Percentiles rank a stretch among this genome's conserved stretches.
These are phyloP conservation scores for Boletus sp. DNA, from an alignment of 768 basidiomycete genomes.

Conservation along the genomic window DNA sequence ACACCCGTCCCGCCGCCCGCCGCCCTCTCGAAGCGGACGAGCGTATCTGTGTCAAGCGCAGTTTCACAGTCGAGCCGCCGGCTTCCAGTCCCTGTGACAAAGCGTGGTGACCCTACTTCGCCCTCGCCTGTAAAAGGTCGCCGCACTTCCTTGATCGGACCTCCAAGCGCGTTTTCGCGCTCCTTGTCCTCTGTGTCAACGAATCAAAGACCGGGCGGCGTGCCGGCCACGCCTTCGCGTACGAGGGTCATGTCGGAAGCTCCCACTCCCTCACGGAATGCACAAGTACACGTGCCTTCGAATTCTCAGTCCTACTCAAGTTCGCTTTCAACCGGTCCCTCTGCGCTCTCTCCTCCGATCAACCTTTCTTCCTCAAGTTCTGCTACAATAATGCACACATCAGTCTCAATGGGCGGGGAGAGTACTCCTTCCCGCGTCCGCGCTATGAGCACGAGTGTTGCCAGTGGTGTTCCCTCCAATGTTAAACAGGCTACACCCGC, in stretches of 20 bases:
- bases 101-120: slow-evolving; percentile 27
- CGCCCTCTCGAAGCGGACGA: slow-evolving; percentile 34
- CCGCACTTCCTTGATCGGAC: slow-evolving; percentile 27
- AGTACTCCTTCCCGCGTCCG: slow-evolving; percentile 12
- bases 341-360: slow-evolving; percentile 32
- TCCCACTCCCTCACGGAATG: slow-evolving; percentile 26
- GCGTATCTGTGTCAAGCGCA: slow-evolving; percentile 38
- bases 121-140: slow-evolving; percentile 27
- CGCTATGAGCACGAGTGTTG: slow-evolving; percentile 17
- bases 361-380: slow-evolving; percentile 42
- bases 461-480: background rate
- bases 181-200: slow-evolving; percentile 15
- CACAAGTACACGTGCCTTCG: slow-evolving; percentile 21
- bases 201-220: slow-evolving; percentile 15
- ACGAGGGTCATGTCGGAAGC: slow-evolving; percentile 45
- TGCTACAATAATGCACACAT: slow-evolving; percentile 25
- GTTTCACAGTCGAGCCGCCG: slow-evolving; percentile 34
- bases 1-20: slow-evolving; percentile 43
- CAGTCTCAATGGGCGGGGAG: slow-evolving; percentile 24
- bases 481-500: slow-evolving; percentile 14
- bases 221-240: slow-evolving; percentile 37
- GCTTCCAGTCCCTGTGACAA: slow-evolving; percentile 37
- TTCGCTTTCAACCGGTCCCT: slow-evolving; percentile 22
- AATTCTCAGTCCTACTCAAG: slow-evolving; percentile 25
- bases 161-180: slow-evolving; percentile 27